phyloP scores from a whole-genome alignment of 805 yeast species.

The Cyberlindnera bimundalis region DNA sequence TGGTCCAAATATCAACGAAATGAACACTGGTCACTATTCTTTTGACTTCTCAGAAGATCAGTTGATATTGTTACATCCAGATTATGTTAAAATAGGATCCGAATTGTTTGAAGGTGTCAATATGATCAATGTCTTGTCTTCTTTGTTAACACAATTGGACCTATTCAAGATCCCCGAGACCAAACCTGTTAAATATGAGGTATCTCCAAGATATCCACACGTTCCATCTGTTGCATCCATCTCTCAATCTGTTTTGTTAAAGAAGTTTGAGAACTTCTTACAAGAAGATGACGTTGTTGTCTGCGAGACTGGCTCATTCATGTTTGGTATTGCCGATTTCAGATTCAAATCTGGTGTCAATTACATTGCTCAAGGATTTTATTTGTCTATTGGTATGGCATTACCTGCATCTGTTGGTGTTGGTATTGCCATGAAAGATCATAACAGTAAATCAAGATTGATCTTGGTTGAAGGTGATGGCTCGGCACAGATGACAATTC shows the following conservation, averaged over 20 bases:
- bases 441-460: slow-evolving; percentile 48
- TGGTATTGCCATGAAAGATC: slow-evolving; percentile 65
- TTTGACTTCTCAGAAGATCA: slow-evolving; percentile 41
- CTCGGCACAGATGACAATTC: slow-evolving; percentile 90
- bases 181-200: slow-evolving; percentile 15
- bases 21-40: slow-evolving; percentile 65
- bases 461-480: slow-evolving; percentile 88
- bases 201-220: slow-evolving; percentile 23
- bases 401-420: slow-evolving; percentile 85
- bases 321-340: slow-evolving; percentile 71
- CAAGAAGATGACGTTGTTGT: slow-evolving; percentile 68
- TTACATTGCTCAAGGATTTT: slow-evolving; percentile 66
- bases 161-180: slow-evolving; percentile 22
- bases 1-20: slow-evolving; percentile 67
- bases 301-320: slow-evolving; percentile 80
- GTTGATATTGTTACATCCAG: slow-evolving; percentile 49
- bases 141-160: slow-evolving; percentile 38
- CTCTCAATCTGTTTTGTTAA: slow-evolving; percentile 45
- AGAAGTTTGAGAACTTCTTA: slow-evolving; percentile 40
- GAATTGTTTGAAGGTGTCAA: slow-evolving; percentile 38
- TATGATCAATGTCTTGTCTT: slow-evolving; percentile 48
- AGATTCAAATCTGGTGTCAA: slow-evolving; percentile 52
- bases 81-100: slow-evolving; percentile 46
- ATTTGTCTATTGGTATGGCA: slow-evolving; percentile 85
- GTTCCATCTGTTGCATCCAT: slow-evolving; percentile 31